Evolutionary conservation across 148 eudicot genomes (phyloP).

Genomic region (Heliamphora exappendiculata): DNA sequence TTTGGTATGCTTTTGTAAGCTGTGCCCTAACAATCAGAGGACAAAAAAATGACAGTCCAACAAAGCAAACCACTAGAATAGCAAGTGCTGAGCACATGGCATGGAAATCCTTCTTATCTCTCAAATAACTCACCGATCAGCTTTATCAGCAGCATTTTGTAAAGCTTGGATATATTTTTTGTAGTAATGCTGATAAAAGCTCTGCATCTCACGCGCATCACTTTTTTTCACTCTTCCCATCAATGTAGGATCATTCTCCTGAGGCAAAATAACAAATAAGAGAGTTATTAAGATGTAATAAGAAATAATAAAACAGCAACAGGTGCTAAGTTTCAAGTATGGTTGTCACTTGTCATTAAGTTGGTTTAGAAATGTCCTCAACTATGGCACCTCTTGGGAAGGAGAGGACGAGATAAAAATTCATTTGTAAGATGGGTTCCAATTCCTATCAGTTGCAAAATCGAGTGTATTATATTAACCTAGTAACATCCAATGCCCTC

Average conservation of each 20-base stretch:
- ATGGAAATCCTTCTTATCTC: not conserved
- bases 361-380: not conserved
- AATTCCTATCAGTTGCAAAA: not conserved
- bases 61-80: not conserved
- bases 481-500: no score
- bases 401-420: not conserved
- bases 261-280: conserved; percentile 12
- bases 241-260: conserved; percentile 97
- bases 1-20: conserved; percentile 97
- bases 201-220: conserved; percentile 99
- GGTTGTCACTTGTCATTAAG: not conserved
- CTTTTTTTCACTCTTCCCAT: conserved; percentile 95
- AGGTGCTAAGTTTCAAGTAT: not conserved
- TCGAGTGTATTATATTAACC: not conserved
- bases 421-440: not conserved
- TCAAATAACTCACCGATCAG: conserved; percentile 75
- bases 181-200: conserved; percentile 97
- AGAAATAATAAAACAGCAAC: not conserved
- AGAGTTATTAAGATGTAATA: not conserved
- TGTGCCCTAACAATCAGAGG: conserved; percentile 79
- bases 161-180: conserved; percentile 93
- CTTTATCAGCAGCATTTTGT: conserved; percentile 97
- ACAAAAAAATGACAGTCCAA: conserved; percentile 1
- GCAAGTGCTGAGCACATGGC: not conserved
- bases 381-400: not conserved